phyloP scores from a whole-genome alignment of 2,329 filamentous ascomycete species.

The Aurifilum marmelostoma region DNA sequence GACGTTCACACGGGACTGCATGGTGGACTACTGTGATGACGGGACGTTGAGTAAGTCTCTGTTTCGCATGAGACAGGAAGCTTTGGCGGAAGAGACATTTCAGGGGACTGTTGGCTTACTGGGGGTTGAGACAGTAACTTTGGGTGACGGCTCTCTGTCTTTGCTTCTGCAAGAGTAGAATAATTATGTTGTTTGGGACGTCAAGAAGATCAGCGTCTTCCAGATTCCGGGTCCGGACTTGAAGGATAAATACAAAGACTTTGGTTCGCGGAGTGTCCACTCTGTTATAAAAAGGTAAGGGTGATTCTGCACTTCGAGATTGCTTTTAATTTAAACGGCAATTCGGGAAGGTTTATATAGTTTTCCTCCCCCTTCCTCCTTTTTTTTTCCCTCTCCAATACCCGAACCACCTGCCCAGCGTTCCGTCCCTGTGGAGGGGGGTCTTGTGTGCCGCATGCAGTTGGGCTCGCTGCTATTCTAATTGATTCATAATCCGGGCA shows the following conservation, averaged over 20 bases:
- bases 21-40: background rate
- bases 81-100: background rate
- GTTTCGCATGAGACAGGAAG: no score
- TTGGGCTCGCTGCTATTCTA: background rate
- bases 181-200: background rate
- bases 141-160: background rate
- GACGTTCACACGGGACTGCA: background rate
- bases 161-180: background rate
- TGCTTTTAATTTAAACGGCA: background rate
- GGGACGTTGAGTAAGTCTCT: no score
- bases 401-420: background rate
- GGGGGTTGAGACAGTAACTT: background rate
- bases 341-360: background rate
- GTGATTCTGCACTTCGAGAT: background rate
- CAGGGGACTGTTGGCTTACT: background rate
- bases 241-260: background rate
- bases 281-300: background rate
- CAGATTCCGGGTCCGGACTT: background rate
- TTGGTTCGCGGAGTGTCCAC: background rate
- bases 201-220: background rate
- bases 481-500: slow-evolving; percentile 2
- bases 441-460: background rate
- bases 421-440: background rate
- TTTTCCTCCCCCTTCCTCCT: no score
- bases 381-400: background rate